Conservation (phyloP, 805 yeast genomes). For the Yamadazyma tumulicola region DNA sequence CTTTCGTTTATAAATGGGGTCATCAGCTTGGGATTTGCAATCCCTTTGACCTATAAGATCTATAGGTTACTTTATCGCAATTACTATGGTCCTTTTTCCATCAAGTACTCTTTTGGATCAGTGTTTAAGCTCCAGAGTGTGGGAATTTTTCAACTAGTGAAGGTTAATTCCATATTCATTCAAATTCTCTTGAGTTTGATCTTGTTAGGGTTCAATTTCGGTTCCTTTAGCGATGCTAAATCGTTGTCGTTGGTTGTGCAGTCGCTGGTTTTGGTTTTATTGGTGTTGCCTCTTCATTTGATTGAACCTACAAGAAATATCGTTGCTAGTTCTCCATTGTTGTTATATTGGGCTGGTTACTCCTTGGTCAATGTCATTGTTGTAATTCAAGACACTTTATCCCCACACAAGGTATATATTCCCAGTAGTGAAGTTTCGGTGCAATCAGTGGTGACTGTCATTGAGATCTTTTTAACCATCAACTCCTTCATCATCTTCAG, state of each 20-base stretch:
- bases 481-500: constrained; percentile 16
- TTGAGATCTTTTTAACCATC: constrained; percentile 14
- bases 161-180: constrained; percentile 15
- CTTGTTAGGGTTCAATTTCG: constrained; percentile 9
- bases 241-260: constrained; percentile 7
- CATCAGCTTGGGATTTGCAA: constrained; percentile 6
- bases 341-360: constrained; percentile 36
- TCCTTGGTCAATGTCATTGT: constrained; percentile 11
- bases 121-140: constrained; percentile 14
- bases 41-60: constrained; percentile 13
- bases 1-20: constrained; percentile 13
- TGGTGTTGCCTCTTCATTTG: constrained; percentile 41
- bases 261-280: constrained; percentile 3
- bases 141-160: constrained; percentile 16
- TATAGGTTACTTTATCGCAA: constrained; percentile 10
- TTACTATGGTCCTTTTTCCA: constrained; percentile 14
- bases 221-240: constrained; percentile 5
- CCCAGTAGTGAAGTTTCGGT: constrained; percentile 6
- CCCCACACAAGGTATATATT: constrained; percentile 16
- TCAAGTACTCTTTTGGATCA: constrained; percentile 19
- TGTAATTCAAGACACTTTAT: constrained; percentile 18
- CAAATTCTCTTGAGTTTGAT: constrained; percentile 12
- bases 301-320: constrained; percentile 41
- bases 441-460: constrained; percentile 6
- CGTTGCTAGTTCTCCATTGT: constrained; percentile 34